Evolutionary conservation across 2,329 filamentous ascomycete species (phyloP).

Genomic region (Fusarium heterosporum): DNA sequence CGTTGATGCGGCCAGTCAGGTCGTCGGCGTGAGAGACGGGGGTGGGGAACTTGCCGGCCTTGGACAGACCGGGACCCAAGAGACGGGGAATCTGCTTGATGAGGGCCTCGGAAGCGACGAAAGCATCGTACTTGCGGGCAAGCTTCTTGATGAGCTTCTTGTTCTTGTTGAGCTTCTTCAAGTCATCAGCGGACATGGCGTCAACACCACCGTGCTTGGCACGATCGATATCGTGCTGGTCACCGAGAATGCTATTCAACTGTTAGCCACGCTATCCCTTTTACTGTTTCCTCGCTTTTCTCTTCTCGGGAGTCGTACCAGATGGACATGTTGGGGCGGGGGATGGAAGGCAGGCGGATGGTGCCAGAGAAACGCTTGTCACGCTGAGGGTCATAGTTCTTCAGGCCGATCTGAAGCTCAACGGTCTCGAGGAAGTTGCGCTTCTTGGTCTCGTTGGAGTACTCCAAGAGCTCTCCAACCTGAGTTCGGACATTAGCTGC

Average conservation of each 20-base stretch:
- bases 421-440: constrained; percentile 97
- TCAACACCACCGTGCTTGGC: constrained; percentile 99
- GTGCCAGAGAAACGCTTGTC: constrained; percentile 99
- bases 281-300: not conserved
- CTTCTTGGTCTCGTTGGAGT: constrained; percentile 96
- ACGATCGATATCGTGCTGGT: constrained; percentile 98
- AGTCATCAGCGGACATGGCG: constrained; percentile 97
- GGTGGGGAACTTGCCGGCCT: constrained; percentile 99
- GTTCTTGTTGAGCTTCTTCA: constrained; percentile 99
- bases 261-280: constrained; percentile 25
- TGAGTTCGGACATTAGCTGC: constrained; percentile 92
- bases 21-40: constrained; percentile 98
- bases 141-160: constrained; percentile 99
- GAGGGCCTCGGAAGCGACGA: constrained; percentile 94
- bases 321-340: constrained; percentile 90
- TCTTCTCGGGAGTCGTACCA: constrained; percentile 58
- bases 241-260: constrained; percentile 66
- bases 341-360: constrained; percentile 92
- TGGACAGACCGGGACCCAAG: constrained; percentile 97
- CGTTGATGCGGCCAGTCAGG: constrained; percentile 93
- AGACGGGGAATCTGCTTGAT: constrained; percentile 99
- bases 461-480: constrained; percentile 92
- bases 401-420: constrained; percentile 91
- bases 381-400: constrained; percentile 99
- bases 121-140: constrained; percentile 99